phyloP scores from a whole-genome alignment of 345 rosid genomes.

The Lepidium aucheri region DNA sequence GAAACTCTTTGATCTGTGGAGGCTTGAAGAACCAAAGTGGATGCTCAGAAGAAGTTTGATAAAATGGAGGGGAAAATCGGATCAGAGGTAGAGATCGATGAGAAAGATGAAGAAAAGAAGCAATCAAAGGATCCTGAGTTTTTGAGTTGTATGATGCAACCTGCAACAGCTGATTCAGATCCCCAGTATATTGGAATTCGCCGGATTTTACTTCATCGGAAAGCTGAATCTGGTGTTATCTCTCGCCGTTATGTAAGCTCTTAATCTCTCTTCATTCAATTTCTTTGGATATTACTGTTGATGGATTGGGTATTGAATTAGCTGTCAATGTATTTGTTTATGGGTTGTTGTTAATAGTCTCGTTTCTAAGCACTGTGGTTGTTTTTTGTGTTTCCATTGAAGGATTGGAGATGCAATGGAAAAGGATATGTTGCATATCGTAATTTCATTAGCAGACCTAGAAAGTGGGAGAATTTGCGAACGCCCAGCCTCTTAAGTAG shows the following conservation, averaged over 20 bases:
- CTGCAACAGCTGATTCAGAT: constrained; percentile 49
- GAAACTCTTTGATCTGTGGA: neutral
- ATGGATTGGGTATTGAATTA: neutral
- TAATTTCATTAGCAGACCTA: constrained; percentile 75
- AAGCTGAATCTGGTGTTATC: constrained; percentile 52
- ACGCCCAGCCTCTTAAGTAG: constrained; percentile 62
- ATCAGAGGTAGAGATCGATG: constrained; percentile 22
- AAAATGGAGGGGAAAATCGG: constrained; percentile 36
- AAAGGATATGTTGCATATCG: constrained; percentile 82
- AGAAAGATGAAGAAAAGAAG: constrained; percentile 9
- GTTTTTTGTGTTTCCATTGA: constrained; percentile 11
- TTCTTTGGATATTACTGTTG: neutral
- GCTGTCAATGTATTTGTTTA: neutral
- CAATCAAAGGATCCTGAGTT: constrained; percentile 54
- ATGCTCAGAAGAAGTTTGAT: constrained; percentile 6
- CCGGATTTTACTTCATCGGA: constrained; percentile 75
- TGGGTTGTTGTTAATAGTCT: too few relatives aligned
- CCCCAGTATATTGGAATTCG: constrained; percentile 69
- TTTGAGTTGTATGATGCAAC: constrained; percentile 75
- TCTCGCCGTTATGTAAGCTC: constrained; percentile 55
- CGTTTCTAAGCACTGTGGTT: neutral
- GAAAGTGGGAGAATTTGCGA: constrained; percentile 64
- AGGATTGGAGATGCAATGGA: constrained; percentile 98
- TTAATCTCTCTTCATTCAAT: neutral
- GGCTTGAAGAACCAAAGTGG: neutral